A percentile compares a stretch with the other conserved stretches of the same genome.
These are phyloP conservation scores for Rhizopus stolonifer DNA, from an alignment of 371 early-diverging fungal species.

Conservation along the genomic window DNA sequence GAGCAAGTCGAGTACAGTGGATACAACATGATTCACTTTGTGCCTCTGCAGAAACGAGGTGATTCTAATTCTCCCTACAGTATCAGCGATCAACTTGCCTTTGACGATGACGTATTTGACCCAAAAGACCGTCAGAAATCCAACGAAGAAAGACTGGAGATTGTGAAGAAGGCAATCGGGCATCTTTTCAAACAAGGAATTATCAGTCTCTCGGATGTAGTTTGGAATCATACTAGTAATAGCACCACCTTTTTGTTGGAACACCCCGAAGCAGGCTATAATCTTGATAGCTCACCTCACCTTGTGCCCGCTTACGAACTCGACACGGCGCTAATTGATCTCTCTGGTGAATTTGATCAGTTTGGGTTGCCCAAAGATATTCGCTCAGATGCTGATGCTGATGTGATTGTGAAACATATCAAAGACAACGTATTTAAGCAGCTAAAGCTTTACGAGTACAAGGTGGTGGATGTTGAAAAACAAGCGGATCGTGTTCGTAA, in stretches of 20 bases:
- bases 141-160: constrained; percentile 57
- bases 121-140: constrained; percentile 37
- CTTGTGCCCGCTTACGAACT: constrained; percentile 90
- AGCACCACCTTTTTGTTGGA: constrained; percentile 86
- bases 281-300: constrained; percentile 92
- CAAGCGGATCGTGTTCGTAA: constrained; percentile 42
- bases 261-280: constrained; percentile 98
- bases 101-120: constrained; percentile 83
- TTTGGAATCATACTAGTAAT: constrained; percentile 97
- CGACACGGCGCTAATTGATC: constrained; percentile 78
- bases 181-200: constrained; percentile 66
- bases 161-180: constrained; percentile 54
- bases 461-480: constrained; percentile 65
- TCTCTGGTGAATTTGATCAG: constrained; percentile 62
- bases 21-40: constrained; percentile 97
- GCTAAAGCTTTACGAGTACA: constrained; percentile 88
- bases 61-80: constrained; percentile 94
- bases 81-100: constrained; percentile 85
- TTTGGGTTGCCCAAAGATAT: constrained; percentile 53
- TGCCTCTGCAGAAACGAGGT: constrained; percentile 90
- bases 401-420: constrained; percentile 62
- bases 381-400: constrained; percentile 64
- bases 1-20: constrained; percentile 60
- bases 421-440: constrained; percentile 58
- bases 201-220: constrained; percentile 88